Base-by-base conservation (phyloP, 495 filamentous ascomycete genomes). In the Aspergillus ostianus region DNA sequence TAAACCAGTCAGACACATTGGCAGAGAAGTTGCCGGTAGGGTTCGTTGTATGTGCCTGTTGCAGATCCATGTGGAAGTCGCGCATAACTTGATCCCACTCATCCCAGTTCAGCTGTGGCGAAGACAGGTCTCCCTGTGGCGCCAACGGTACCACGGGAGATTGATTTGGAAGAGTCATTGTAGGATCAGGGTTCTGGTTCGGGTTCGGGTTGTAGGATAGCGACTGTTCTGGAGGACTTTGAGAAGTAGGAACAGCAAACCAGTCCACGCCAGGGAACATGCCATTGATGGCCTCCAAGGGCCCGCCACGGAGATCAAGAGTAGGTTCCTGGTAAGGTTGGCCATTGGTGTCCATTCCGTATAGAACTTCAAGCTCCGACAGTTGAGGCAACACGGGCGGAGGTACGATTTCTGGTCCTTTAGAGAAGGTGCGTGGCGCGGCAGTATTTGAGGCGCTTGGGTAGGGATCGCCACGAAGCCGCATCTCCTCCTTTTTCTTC, bases 71-170 rank as follows among this genome's bases (percentile, higher is more conserved):
- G 49, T 82, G 73, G 57, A 80, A 82, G 30, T 82, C 78, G 5
- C 76, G 75, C 74, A 82, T 77, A 29, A 82, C 79, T 26, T 77
- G 71, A 50, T 80, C 78, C 76, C 80, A 81, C 26, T 80, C 75
- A 27, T 77, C 74, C 77, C 78, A 77, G 48, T 66, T 70, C 23
- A 76, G 61, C 7, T 62, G 61, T 9, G 59, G 47, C 3, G 51
- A 63, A 21, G 62, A 57, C 4, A 49, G 30, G 13, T 47, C 57
- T 36, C 51, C 46, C 12, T 47, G 36, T 27, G 56, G 47, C 18
- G 19, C 51, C 15, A 56, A 30, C 12, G 56, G 48, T 47, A 46
- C 23, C 1, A 58, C 58, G 1, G 64, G 47, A 6, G 62, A 56
- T 15, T 55, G 56, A 49, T 55, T 53, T 5, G 64, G 41, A 15